phyloP scores from a whole-genome alignment of 2,329 filamentous ascomycete genomes.

The Ophiobolus disseminans region DNA sequence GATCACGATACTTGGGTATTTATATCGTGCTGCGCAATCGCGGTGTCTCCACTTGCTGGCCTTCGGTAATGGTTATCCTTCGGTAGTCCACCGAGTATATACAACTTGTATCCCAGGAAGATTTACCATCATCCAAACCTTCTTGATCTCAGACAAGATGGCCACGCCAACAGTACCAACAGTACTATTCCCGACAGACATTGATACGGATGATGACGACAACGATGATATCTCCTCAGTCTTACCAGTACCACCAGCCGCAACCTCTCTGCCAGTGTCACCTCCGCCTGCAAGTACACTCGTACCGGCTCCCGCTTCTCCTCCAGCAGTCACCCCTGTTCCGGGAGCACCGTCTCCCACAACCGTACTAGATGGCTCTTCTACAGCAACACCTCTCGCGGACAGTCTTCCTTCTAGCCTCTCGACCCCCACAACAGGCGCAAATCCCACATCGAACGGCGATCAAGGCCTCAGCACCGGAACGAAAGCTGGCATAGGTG shows the following conservation, averaged over 20 bases:
- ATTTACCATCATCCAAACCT: neutral
- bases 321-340: neutral
- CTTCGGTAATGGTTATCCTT: neutral
- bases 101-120: neutral
- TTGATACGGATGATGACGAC: conserved; percentile 20
- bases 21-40: neutral
- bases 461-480: conserved; percentile 12
- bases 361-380: neutral
- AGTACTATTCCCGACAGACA: conserved; percentile 15
- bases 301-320: neutral
- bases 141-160: conserved; percentile 5
- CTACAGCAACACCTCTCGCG: conserved; percentile 1
- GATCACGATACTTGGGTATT: neutral
- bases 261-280: conserved; percentile 6
- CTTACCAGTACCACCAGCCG: conserved; percentile 2
- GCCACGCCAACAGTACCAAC: conserved; percentile 18
- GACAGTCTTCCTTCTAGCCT: conserved; percentile 4
- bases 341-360: neutral
- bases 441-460: neutral
- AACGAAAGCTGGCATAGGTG: conserved; percentile 24
- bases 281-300: conserved; percentile 1
- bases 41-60: neutral
- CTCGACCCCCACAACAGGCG: neutral
- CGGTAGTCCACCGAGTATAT: neutral
- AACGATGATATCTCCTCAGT: conserved; percentile 9